phyloP scores from a whole-genome alignment of 805 yeast species.

The Saccharomyces eubayanus region DNA sequence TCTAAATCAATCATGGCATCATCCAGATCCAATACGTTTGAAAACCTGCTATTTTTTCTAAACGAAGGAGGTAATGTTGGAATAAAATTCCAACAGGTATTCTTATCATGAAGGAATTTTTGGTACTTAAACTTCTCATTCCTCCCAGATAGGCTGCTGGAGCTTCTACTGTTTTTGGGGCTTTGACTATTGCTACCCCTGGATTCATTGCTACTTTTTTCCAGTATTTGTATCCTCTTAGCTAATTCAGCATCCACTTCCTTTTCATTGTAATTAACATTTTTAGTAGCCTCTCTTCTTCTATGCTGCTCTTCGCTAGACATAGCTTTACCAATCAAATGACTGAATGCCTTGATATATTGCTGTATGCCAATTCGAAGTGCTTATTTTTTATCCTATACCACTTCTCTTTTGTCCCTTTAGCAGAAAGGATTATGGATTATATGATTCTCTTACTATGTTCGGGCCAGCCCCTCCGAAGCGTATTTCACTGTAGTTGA shows the following conservation, averaged over 20 bases:
- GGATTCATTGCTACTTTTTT: constrained; percentile 3
- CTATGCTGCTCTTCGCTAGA: constrained; percentile 4
- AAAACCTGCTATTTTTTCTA: constrained; percentile 28
- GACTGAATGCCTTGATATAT: neutral
- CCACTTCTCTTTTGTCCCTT: neutral
- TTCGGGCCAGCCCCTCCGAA: neutral
- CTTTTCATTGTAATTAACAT: constrained; percentile 24
- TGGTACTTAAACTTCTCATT: constrained; percentile 14
- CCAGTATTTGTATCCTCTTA: constrained; percentile 13
- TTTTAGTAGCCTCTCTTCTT: constrained; percentile 17
- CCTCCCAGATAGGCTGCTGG: neutral
- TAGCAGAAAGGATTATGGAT: neutral
- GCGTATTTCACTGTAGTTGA: neutral
- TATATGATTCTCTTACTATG: neutral
- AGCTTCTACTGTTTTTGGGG: neutral
- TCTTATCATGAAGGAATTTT: constrained; percentile 19
- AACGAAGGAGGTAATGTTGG: constrained; percentile 27
- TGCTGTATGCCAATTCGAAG: neutral
- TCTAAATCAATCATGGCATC: constrained; percentile 31
- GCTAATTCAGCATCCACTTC: constrained; percentile 23
- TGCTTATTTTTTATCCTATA: neutral
- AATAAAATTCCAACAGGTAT: constrained; percentile 25
- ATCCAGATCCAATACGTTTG: constrained; percentile 32
- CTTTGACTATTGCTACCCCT: constrained; percentile 1
- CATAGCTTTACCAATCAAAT: neutral